phyloP scores from a whole-genome alignment of 176 grass and related monocot species.

The Typha latifolia region DNA sequence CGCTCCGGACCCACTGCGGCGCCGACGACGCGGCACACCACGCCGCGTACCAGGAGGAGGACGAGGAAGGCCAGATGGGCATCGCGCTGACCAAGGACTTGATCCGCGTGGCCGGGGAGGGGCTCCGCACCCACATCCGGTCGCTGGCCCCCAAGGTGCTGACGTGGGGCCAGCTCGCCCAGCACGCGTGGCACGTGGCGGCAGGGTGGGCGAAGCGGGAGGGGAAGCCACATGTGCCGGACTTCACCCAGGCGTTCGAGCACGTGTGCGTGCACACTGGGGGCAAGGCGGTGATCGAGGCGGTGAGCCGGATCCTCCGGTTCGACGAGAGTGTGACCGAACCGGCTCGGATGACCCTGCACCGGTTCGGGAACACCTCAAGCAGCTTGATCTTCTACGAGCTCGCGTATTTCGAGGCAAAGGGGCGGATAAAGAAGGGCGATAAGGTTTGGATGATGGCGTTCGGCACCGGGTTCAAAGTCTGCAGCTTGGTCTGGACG shows the following conservation, averaged over 20 bases:
- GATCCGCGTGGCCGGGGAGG: conserved; percentile 52
- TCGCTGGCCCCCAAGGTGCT: conserved; percentile 42
- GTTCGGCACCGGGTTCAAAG: conserved; percentile 66
- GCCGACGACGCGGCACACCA: conserved; percentile 45
- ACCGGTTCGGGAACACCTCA: conserved; percentile 70
- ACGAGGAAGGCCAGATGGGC: conserved; percentile 37
- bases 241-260: conserved; percentile 50
- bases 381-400: conserved; percentile 65
- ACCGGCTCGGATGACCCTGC: conserved; percentile 59
- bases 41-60: conserved; percentile 49
- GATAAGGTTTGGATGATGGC: conserved; percentile 61
- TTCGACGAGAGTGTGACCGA: conserved; percentile 44
- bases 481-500: conserved; percentile 74
- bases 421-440: conserved; percentile 32
- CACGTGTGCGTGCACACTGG: conserved; percentile 79
- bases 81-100: conserved; percentile 57
- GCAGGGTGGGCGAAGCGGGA: not conserved
- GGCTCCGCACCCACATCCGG: conserved; percentile 45
- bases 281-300: conserved; percentile 46
- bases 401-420: conserved; percentile 68
- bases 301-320: conserved; percentile 33
- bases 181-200: conserved; percentile 17
- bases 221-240: conserved; percentile 7
- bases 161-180: conserved; percentile 38
- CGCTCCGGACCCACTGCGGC: conserved; percentile 46